Percentiles rank a stretch among this genome's conserved stretches.
Evolutionary conservation across 169 alveolate genomes (phyloP).

Genomic region (Cryptosporidium parvum): DNA sequence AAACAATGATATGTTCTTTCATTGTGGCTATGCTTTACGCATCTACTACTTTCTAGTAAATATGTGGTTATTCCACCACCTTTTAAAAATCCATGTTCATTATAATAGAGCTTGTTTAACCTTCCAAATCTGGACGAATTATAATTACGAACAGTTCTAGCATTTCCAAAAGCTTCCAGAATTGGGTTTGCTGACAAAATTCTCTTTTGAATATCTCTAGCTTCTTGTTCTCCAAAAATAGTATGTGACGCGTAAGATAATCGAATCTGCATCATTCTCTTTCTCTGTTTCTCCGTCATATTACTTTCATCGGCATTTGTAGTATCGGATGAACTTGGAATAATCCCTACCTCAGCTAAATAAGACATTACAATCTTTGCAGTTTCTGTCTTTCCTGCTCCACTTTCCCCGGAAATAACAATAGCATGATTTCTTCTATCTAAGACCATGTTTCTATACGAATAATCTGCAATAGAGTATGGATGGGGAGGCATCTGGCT

Average conservation of each 20-base stretch:
- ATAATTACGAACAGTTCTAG: slow-evolving; percentile 91
- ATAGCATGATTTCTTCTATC: slow-evolving; percentile 85
- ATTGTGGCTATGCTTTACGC: slow-evolving; percentile 83
- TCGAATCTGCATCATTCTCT: slow-evolving; percentile 72
- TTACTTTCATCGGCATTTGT: not conserved
- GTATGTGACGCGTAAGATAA: slow-evolving; percentile 79
- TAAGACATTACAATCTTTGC: slow-evolving; percentile 86
- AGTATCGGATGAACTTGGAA: slow-evolving; percentile 19
- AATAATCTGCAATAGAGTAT: slow-evolving; percentile 78
- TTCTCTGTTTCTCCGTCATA: slow-evolving; percentile 62
- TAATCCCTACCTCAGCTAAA: slow-evolving; percentile 73
- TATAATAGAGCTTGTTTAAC: slow-evolving; percentile 82
- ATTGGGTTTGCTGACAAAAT: slow-evolving; percentile 90
- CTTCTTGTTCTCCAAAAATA: slow-evolving; percentile 76
- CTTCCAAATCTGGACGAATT: slow-evolving; percentile 93
- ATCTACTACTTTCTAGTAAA: slow-evolving; percentile 90
- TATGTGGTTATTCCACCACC: slow-evolving; percentile 88
- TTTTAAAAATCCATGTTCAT: slow-evolving; percentile 82
- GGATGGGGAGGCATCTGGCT: slow-evolving; percentile 79
- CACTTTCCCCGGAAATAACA: slow-evolving; percentile 92
- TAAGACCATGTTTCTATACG: slow-evolving; percentile 78
- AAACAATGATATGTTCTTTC: slow-evolving; percentile 91
- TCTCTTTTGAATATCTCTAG: slow-evolving; percentile 76
- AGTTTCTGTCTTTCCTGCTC: slow-evolving; percentile 95
- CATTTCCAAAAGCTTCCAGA: slow-evolving; percentile 93